Percentiles rank a stretch among this genome's conserved stretches.
phyloP scores from a whole-genome alignment of 352 stramenopile species.

The Peronospora farinosa region DNA sequence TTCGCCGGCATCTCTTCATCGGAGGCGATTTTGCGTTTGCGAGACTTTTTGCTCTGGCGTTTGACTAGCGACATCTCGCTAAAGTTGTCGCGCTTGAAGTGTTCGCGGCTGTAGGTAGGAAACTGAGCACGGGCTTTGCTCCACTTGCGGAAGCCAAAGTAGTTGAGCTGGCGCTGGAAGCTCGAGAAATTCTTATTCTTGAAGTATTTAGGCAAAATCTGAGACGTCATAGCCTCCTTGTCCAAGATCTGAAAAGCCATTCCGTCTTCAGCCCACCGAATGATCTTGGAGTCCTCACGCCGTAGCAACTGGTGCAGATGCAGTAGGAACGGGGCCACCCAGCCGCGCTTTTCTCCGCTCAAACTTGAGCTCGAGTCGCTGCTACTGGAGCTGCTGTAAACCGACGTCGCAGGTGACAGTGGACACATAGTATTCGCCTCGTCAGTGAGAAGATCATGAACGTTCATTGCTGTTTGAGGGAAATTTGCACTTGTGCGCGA shows the following conservation, averaged over 20 bases:
- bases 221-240: slow-evolving; percentile 77
- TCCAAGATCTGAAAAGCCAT: slow-evolving; percentile 82
- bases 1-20: slow-evolving; percentile 34
- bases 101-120: slow-evolving; percentile 73
- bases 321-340: slow-evolving; percentile 81
- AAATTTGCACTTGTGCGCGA: slow-evolving; percentile 8
- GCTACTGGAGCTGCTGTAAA: slow-evolving; percentile 25
- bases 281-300: slow-evolving; percentile 66
- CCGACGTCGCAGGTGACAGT: slow-evolving; percentile 35
- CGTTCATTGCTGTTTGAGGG: slow-evolving; percentile 28
- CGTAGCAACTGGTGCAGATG: slow-evolving; percentile 83
- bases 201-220: slow-evolving; percentile 92
- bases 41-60: slow-evolving; percentile 81
- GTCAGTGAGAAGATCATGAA: slow-evolving; percentile 36
- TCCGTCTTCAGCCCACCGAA: slow-evolving; percentile 75
- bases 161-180: slow-evolving; percentile 93
- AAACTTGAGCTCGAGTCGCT: slow-evolving; percentile 15
- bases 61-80: slow-evolving; percentile 79
- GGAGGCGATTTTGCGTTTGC: slow-evolving; percentile 45
- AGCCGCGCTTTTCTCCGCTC: slow-evolving; percentile 41
- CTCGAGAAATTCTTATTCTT: slow-evolving; percentile 95
- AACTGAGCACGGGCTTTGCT: slow-evolving; percentile 70
- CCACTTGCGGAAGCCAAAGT: slow-evolving; percentile 92
- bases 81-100: slow-evolving; percentile 84
- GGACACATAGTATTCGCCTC: slow-evolving; percentile 24